These are phyloP conservation scores for Venturia effusa DNA, from an alignment of 2,329 filamentous ascomycete genomes.

Conservation along the genomic window DNA sequence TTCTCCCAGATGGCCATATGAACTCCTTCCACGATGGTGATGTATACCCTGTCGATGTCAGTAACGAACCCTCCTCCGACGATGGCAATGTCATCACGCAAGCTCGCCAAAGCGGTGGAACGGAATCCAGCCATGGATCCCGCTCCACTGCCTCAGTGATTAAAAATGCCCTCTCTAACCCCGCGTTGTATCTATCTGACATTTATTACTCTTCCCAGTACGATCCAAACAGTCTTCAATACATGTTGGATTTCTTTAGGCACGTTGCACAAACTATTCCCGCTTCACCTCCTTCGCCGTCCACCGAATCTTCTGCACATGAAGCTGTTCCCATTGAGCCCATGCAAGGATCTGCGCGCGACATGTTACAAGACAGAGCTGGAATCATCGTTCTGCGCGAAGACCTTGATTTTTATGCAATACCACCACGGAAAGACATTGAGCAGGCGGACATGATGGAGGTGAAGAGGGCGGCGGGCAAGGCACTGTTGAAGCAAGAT, in stretches of 20 bases:
- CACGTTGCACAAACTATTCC: slow-evolving; percentile 94
- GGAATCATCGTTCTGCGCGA: slow-evolving; percentile 95
- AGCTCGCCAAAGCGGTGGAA: slow-evolving; percentile 2
- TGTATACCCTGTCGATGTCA: slow-evolving; percentile 93
- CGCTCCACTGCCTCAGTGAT: slow-evolving; percentile 2
- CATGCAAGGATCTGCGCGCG: slow-evolving; percentile 55
- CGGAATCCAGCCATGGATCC: not conserved
- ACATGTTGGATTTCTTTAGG: slow-evolving; percentile 99
- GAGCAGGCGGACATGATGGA: slow-evolving; percentile 85
- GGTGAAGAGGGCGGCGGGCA: slow-evolving; percentile 84
- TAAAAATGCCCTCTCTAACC: slow-evolving; percentile 26
- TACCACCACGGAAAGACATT: slow-evolving; percentile 78
- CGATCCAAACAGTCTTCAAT: slow-evolving; percentile 89
- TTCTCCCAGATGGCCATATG: slow-evolving; percentile 94
- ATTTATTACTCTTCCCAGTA: slow-evolving; percentile 57
- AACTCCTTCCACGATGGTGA: slow-evolving; percentile 87
- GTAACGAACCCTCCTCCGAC: slow-evolving; percentile 33
- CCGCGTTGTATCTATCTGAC: slow-evolving; percentile 45
- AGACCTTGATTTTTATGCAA: slow-evolving; percentile 94
- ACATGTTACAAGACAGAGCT: slow-evolving; percentile 77
- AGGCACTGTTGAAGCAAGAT: slow-evolving; percentile 74
- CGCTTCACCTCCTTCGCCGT: slow-evolving; percentile 55
- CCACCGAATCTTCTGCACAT: slow-evolving; percentile 18
- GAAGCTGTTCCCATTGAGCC: slow-evolving; percentile 61
- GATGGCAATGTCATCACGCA: slow-evolving; percentile 3